Evolutionary conservation across 768 basidiomycete genomes (phyloP), one percentile per base, ranked within the genome.

Genomic region (Mycena polygramma): DNA sequence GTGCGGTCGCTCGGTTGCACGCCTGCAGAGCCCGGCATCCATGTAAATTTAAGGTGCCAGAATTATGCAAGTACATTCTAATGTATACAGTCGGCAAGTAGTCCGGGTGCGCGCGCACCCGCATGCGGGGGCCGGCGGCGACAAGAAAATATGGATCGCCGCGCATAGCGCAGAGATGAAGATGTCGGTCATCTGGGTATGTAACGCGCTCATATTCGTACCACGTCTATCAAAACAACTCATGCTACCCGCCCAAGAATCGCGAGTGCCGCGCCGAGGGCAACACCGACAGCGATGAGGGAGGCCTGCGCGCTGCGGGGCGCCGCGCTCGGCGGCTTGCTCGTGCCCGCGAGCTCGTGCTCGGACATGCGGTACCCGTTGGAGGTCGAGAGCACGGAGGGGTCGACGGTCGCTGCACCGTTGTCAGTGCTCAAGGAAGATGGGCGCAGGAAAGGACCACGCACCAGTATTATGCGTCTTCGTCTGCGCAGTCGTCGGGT

Each of bases 261-360:
- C 43, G 58, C 58, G 8, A 60, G 43, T 4, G 46, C 43, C 26
- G 58, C 26, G 52, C 52, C 52, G 52, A 53, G 13, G 11, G 35
- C 52, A 26, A 53, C 14, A 2, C 58, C 58, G 4, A 30, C 22
- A 13, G n/a, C 58, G 24, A 60, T 22, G 17, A 48, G 30, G 13
- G 58, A 48, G 4, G 43, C 45, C 24, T 35, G 24, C 5, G 58
- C 39, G 17, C 37, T 30, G 43, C 37, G 36, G 24, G 22, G 24
- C 8, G 63, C 63, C n/a, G 39, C 63, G 30, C 35, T 63, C 24
- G 63, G 63, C 63, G 52, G 39, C 43, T 46, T 54, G 41, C 63
- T 63, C 52, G 63, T 63, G 9, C 63, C 63, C 15, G 63, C 63
- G 2, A 63, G 41, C 41, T 63, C 63, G 26, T 63, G 52, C 22